These are phyloP conservation scores for Magnolia changhungtana DNA, from an alignment of 164 flowering plant genomes.

Conservation along the genomic window DNA sequence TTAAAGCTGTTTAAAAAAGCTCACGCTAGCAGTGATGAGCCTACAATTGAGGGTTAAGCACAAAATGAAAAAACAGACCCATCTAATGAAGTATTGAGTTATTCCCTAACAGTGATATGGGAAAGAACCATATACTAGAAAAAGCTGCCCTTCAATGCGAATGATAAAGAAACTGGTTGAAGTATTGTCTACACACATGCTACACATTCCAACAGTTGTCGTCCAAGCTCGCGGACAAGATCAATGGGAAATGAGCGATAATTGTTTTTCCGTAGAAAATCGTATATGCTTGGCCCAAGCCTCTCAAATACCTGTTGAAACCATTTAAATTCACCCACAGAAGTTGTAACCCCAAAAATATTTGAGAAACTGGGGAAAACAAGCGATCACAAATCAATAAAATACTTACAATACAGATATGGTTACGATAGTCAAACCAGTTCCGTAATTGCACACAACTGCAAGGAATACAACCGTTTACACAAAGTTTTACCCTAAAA, in stretches of 20 bases:
- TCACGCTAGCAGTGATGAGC: background rate
- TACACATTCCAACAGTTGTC: constrained; percentile 98
- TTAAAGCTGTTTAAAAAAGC: background rate
- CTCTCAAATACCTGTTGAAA: constrained; percentile 99
- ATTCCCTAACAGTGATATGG: background rate
- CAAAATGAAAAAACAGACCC: background rate
- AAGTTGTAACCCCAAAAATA: constrained; percentile 58
- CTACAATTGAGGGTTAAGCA: background rate
- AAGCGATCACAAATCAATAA: constrained; percentile 45
- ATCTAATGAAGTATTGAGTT: background rate
- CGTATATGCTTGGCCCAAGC: constrained; percentile 99
- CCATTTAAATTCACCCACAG: constrained; percentile 76
- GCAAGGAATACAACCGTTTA: constrained; percentile 91
- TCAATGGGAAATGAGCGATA: constrained; percentile 99
- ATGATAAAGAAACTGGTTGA: constrained; percentile 13
- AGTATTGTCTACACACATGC: constrained; percentile 94
- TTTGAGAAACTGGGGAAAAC: constrained; percentile 48
- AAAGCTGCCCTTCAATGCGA: background rate
- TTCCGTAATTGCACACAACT: constrained; percentile 99
- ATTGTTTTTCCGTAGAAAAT: constrained; percentile 99
- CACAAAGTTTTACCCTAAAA: constrained; percentile 15
- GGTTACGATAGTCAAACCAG: constrained; percentile 99
- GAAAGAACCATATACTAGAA: background rate
- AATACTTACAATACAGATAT: constrained; percentile 99
- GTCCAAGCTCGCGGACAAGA: constrained; percentile 96